Conservation (phyloP, 164 flowering plant species). For the Cinnamomum micranthum region DNA sequence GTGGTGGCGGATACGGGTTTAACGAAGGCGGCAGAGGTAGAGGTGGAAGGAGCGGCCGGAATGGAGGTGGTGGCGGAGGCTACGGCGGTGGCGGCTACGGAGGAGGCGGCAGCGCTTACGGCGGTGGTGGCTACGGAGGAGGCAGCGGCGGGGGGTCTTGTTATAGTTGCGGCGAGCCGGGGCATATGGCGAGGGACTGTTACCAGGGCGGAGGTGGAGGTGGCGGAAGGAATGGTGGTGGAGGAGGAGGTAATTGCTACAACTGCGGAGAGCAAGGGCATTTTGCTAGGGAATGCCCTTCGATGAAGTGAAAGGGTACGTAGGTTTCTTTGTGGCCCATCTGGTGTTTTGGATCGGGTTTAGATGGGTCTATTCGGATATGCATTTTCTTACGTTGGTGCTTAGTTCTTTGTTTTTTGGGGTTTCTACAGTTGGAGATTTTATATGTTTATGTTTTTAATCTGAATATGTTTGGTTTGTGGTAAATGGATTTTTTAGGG, state of each 20-base stretch:
- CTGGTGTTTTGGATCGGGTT: background rate
- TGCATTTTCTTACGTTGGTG: background rate
- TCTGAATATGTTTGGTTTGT: too few relatives aligned
- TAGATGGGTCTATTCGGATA: background rate
- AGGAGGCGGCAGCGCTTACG: slow-evolving; percentile 11
- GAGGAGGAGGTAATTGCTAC: slow-evolving; percentile 15
- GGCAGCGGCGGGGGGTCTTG: slow-evolving; percentile 17
- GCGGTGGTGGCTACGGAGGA: too few relatives aligned
- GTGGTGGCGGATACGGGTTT: slow-evolving; percentile 28
- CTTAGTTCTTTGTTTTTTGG: too few relatives aligned
- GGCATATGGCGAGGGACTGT: slow-evolving; percentile 30
- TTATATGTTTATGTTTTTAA: too few relatives aligned
- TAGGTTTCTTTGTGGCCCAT: slow-evolving; percentile 1
- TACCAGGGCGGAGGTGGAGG: slow-evolving; percentile 20
- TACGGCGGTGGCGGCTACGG: slow-evolving; percentile 32
- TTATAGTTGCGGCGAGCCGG: slow-evolving; percentile 16
- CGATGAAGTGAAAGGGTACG: slow-evolving; percentile 3
- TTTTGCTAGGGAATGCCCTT: slow-evolving; percentile 22
- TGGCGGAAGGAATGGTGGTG: slow-evolving; percentile 15
- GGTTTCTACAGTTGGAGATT: too few relatives aligned
- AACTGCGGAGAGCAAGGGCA: slow-evolving; percentile 27
- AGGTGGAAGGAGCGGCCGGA: slow-evolving; percentile 26
- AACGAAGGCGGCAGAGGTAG: slow-evolving; percentile 29
- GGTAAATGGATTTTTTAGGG: too few relatives aligned
- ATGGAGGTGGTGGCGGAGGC: slow-evolving; percentile 30